These are phyloP conservation scores for Lepidium sativum DNA, from an alignment of 345 rosid species.

Conservation along the genomic window DNA sequence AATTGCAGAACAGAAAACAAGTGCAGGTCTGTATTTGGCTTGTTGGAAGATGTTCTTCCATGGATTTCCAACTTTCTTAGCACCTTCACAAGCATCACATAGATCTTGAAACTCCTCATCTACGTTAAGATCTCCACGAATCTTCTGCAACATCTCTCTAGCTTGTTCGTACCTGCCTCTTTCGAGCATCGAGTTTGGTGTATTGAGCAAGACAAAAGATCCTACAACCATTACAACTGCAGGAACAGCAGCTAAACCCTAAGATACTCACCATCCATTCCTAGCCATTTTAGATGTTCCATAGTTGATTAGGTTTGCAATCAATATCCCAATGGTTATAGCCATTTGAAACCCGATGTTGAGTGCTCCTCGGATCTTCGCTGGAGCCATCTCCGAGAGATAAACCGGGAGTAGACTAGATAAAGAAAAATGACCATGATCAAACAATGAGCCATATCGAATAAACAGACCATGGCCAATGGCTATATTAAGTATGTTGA, in stretches of 20 bases:
- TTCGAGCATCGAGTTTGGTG: conserved; percentile 33
- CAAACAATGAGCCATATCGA: neutral
- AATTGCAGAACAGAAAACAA: conserved; percentile 19
- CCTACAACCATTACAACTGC: conserved; percentile 29
- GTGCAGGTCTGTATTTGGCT: conserved; percentile 24
- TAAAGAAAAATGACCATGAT: neutral
- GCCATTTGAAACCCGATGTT: conserved; percentile 58
- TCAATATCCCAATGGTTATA: conserved; percentile 33
- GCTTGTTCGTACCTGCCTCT: conserved; percentile 29
- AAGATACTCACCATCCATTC: conserved; percentile 30
- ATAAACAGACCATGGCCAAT: neutral
- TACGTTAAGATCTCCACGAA: conserved; percentile 27
- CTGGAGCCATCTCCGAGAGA: conserved; percentile 57
- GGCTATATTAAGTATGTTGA: neutral
- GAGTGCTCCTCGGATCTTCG: conserved; percentile 44
- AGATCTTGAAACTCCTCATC: conserved; percentile 33
- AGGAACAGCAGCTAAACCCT: conserved; percentile 28
- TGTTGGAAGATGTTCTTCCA: conserved; percentile 28
- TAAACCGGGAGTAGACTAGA: conserved; percentile 54
- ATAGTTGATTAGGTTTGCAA: conserved; percentile 28
- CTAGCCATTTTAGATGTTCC: conserved; percentile 22
- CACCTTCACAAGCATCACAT: conserved; percentile 27
- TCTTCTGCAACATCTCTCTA: conserved; percentile 26
- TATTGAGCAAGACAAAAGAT: conserved; percentile 28
- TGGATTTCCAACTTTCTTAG: conserved; percentile 27